Evolutionary conservation across 1,284 basidiomycete species (phyloP).

Genomic region (Stereum hirsutum): DNA sequence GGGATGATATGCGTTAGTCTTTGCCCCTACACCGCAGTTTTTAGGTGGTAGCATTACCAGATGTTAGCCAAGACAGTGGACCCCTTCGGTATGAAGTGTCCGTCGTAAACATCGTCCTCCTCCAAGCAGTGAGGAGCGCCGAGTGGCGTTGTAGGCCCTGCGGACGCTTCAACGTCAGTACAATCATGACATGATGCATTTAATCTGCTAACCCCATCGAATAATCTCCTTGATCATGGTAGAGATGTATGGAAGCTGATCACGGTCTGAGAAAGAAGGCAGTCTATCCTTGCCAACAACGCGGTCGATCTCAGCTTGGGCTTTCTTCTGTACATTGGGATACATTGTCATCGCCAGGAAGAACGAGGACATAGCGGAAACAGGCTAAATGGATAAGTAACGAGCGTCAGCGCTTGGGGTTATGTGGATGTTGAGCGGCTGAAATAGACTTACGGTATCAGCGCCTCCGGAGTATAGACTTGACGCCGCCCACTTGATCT

Average conservation of each 20-base stretch:
- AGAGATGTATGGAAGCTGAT: constrained; percentile 14
- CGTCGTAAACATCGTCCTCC: constrained; percentile 16
- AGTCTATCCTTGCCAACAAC: constrained; percentile 17
- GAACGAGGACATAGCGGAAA: constrained; percentile 22
- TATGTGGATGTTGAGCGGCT: not conserved
- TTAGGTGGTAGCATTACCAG: constrained; percentile 7
- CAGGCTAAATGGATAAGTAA: constrained; percentile 4
- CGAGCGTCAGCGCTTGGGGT: not conserved
- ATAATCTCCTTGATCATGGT: constrained; percentile 13
- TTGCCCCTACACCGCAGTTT: too few species aligned
- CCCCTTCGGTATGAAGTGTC: constrained; percentile 17
- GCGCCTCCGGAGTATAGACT: constrained; percentile 45
- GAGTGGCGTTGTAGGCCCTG: too few species aligned
- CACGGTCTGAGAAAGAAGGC: constrained; percentile 14
- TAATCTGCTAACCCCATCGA: constrained; percentile 16
- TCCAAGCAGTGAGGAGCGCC: constrained; percentile 14
- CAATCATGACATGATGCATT: too few species aligned
- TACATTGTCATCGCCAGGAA: constrained; percentile 17
- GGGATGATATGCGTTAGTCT: too few species aligned
- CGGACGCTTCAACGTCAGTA: too few species aligned
- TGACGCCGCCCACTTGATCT: constrained; percentile 52
- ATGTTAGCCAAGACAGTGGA: constrained; percentile 15
- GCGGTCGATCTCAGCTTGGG: constrained; percentile 19
- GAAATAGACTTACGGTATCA: constrained; percentile 6
- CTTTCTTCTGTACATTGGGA: constrained; percentile 17